Percentiles rank a stretch among this genome's conserved stretches.
These are phyloP conservation scores for Borovskyia barvae DNA, from an alignment of 208 protist species.

Conservation along the genomic window DNA sequence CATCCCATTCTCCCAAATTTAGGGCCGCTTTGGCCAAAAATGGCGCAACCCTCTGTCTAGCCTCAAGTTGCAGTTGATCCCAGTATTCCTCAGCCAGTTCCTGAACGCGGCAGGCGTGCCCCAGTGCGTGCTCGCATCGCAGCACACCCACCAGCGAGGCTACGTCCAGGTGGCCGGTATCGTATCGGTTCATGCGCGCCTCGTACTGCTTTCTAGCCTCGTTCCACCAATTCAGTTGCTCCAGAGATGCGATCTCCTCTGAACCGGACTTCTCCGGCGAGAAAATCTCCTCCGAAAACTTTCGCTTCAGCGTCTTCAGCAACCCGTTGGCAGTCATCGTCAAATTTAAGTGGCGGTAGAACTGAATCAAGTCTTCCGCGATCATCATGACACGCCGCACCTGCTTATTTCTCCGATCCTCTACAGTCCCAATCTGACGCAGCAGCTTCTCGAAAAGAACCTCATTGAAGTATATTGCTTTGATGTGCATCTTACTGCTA, in stretches of 20 bases:
- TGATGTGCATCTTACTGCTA: slow-evolving; percentile 80
- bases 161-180: slow-evolving; percentile 40
- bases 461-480: slow-evolving; percentile 90
- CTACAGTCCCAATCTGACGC: slow-evolving; percentile 30
- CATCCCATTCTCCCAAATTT: slow-evolving; percentile 62
- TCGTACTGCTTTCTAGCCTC: slow-evolving; percentile 79
- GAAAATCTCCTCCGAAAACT: slow-evolving; percentile 78
- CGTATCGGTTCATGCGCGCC: slow-evolving; percentile 44
- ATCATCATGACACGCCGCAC: slow-evolving; percentile 49
- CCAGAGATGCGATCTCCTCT: slow-evolving; percentile 75
- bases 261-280: slow-evolving; percentile 74
- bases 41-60: slow-evolving; percentile 60
- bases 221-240: slow-evolving; percentile 88
- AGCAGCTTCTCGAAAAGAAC: slow-evolving; percentile 71
- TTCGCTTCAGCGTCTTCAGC: slow-evolving; percentile 68
- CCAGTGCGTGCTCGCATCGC: slow-evolving; percentile 78
- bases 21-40: slow-evolving; percentile 83
- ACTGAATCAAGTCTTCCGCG: slow-evolving; percentile 81
- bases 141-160: slow-evolving; percentile 70
- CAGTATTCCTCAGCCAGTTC: slow-evolving; percentile 68
- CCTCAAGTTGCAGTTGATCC: slow-evolving; percentile 39
- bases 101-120: slow-evolving; percentile 59
- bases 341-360: slow-evolving; percentile 84
- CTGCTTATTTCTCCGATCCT: slow-evolving; percentile 40
- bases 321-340: slow-evolving; percentile 83